These are phyloP conservation scores for Fusarium sp. DNA, from an alignment of 2,329 filamentous ascomycete species.

Conservation along the genomic window DNA sequence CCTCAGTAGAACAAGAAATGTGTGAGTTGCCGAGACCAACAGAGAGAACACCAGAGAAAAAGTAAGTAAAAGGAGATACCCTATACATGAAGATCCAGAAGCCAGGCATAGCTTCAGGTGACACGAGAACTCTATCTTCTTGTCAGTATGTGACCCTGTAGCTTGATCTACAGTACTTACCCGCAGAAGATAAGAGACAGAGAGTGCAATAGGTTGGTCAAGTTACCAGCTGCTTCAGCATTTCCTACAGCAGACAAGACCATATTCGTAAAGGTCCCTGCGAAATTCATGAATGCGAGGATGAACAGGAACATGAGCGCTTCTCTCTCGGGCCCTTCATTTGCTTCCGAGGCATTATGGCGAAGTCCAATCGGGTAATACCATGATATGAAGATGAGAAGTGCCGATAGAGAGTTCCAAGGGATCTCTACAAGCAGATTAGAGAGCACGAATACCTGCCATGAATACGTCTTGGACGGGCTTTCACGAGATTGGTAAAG, in stretches of 20 bases:
- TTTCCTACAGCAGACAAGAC: slow-evolving; percentile 71
- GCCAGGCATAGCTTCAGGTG: slow-evolving; percentile 64
- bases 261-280: slow-evolving; percentile 73
- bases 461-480: slow-evolving; percentile 74
- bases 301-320: slow-evolving; percentile 73
- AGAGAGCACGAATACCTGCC: slow-evolving; percentile 73
- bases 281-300: slow-evolving; percentile 72
- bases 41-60: slow-evolving; percentile 77
- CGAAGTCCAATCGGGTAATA: slow-evolving; percentile 77
- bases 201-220: slow-evolving; percentile 73
- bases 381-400: slow-evolving; percentile 74
- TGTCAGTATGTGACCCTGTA: background rate
- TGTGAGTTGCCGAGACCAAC: slow-evolving; percentile 74
- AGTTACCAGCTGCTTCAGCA: slow-evolving; percentile 74
- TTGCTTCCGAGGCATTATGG: slow-evolving; percentile 64
- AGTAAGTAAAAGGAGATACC: slow-evolving; percentile 83
- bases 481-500: slow-evolving; percentile 76
- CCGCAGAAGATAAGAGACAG: slow-evolving; percentile 61
- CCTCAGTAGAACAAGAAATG: slow-evolving; percentile 75
- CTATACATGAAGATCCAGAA: slow-evolving; percentile 67
- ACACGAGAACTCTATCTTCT: slow-evolving; percentile 22
- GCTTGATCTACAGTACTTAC: background rate
- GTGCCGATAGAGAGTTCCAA: slow-evolving; percentile 72
- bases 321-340: slow-evolving; percentile 64
- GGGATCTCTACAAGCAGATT: slow-evolving; percentile 77